Percentiles rank a stretch among this genome's conserved stretches.
phyloP scores from a whole-genome alignment of 192 early-diverging fungal genomes.

The Glomus cerebriforme region DNA sequence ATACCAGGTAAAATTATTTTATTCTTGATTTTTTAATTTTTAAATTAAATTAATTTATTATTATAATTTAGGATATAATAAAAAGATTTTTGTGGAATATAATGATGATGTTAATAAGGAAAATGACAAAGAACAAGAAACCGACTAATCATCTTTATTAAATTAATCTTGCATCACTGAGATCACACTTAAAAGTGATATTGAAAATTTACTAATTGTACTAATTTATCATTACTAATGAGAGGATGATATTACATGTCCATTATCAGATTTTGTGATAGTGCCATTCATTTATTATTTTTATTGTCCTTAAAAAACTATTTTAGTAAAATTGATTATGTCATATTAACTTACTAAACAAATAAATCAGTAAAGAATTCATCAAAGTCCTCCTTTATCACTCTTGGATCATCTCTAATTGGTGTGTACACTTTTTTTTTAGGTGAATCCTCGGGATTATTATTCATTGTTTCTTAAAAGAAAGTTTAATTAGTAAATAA shows the following conservation, averaged over 20 bases:
- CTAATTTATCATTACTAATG: too few species aligned
- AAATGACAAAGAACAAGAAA: too few species aligned
- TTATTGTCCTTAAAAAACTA: too few species aligned
- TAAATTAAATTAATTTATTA: background rate
- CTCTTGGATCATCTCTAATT: background rate
- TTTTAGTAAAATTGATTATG: too few species aligned
- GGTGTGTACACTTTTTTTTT: background rate
- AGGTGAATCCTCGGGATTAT: background rate
- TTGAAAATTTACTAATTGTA: too few species aligned
- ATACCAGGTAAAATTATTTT: background rate
- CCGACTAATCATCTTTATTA: too few species aligned
- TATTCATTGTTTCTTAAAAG: background rate
- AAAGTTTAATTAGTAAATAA: background rate
- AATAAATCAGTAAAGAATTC: constrained; percentile 24
- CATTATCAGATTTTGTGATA: too few species aligned
- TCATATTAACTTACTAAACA: background rate
- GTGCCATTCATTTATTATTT: too few species aligned
- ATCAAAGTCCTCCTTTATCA: background rate
- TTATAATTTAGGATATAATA: background rate
- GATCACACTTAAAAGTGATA: too few species aligned
- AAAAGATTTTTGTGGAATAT: background rate
- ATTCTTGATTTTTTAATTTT: background rate
- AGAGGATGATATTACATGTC: too few species aligned
- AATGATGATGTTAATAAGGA: background rate
- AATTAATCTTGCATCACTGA: too few species aligned